Evolutionary conservation across 1,284 basidiomycete genomes (phyloP), one percentile per base, ranked within the genome.

Genomic region (Ganoderma leucocontextum): DNA sequence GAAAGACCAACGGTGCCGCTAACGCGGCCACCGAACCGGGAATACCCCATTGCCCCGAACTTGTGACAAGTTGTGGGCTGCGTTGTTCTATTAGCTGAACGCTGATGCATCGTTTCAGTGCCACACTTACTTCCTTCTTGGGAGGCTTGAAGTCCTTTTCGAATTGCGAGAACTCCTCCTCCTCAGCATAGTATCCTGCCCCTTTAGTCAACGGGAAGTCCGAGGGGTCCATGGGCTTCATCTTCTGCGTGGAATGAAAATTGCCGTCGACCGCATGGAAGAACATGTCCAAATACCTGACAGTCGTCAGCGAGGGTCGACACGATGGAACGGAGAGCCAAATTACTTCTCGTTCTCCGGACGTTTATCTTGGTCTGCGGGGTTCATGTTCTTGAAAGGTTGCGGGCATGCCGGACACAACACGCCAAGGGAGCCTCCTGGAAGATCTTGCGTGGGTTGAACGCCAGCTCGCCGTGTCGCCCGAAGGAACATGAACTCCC

Each of bases 331-430:
- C 7, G 49, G 4, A 1, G 1, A 13, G 22, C 7, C 59, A n/a
- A n/a, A n/a, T 60, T 33, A 60, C 59, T 42, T n/a, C 9, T 60
- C 59, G 2, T 13, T n/a, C 13, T 60, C 39, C 0, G 59, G 36
- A 15, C 39, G 17, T 2, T 25, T 9, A 25, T 22, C 35, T 63
- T n/a, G 65, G 67, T 73, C 9, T 55, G 39, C 19, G 2, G 72
- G 65, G n/a, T 73, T 63, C 70, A 76, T 75, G 65, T 75, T 76
- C 25, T 70, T 71, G 6, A 42, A 65, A 1, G 68, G 66, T 41
- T 76, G 75, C 1, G 75, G 75, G 58, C 74, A 75, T 0, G 72
- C 61, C 0, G 74, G 73, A 57, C 74, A 76, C 0, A 55, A 10
- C 1, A 61, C n/a, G 0, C 58, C 65, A 0, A 70, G 55, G 3